A percentile compares a stretch with the other conserved stretches of the same genome.
Conservation (phyloP, 2,329 filamentous ascomycete genomes). For the Cladophialophora yegresii region DNA sequence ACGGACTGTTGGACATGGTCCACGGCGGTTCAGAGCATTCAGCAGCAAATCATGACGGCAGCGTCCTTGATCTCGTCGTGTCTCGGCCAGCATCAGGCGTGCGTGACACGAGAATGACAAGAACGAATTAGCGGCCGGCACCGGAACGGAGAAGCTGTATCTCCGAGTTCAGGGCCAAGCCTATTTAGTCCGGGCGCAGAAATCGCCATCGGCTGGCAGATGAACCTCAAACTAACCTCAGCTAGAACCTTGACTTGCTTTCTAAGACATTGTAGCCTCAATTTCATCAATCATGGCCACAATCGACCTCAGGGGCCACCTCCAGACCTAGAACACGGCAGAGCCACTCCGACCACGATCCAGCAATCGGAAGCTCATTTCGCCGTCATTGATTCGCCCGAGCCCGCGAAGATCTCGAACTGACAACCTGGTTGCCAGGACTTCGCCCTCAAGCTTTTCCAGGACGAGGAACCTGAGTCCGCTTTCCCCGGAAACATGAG, state of each 20-base stretch:
- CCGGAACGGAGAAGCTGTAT: background rate
- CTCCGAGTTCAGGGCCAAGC: constrained; percentile 10
- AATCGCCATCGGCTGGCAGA: constrained; percentile 13
- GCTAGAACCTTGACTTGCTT: constrained; percentile 15
- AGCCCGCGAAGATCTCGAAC: background rate
- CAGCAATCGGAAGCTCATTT: background rate
- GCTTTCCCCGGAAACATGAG: constrained; percentile 23
- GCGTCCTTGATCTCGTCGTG: background rate
- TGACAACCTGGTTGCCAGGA: background rate
- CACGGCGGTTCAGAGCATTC: background rate
- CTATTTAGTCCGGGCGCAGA: constrained; percentile 12
- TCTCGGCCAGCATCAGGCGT: background rate
- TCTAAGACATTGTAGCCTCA: constrained; percentile 10
- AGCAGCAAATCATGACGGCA: background rate
- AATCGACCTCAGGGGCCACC: background rate
- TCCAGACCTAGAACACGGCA: background rate
- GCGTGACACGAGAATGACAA: background rate
- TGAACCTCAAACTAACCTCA: constrained; percentile 19
- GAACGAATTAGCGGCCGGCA: background rate
- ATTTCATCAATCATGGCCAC: constrained; percentile 7
- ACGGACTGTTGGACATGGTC: background rate
- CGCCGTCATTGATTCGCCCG: background rate
- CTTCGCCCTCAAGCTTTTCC: constrained; percentile 5
- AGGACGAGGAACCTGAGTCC: constrained; percentile 4
- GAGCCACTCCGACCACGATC: background rate